Evolutionary conservation across 768 basidiomycete species (phyloP).

Genomic region (Heimioporus sp.): DNA sequence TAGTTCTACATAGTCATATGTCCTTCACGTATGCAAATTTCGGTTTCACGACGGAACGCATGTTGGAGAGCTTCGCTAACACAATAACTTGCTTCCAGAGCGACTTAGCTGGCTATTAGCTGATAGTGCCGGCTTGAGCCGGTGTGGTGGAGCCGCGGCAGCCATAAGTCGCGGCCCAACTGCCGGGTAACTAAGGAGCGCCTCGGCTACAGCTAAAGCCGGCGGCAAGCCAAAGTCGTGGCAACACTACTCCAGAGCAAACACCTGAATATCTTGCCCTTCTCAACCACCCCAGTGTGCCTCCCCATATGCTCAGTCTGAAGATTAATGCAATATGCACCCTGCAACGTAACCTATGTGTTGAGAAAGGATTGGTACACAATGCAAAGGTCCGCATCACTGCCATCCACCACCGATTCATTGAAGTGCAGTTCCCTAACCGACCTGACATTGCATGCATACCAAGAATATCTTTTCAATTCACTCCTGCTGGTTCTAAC

Average conservation of each 20-base stretch:
- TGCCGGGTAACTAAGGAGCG: too few relatives aligned
- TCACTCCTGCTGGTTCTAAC: background rate
- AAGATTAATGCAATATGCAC: constrained; percentile 9
- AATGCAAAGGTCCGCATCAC: background rate
- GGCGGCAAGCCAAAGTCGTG: too few relatives aligned
- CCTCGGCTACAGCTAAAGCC: too few relatives aligned
- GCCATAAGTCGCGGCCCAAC: too few relatives aligned
- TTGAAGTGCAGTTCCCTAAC: background rate
- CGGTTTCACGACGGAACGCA: too few relatives aligned
- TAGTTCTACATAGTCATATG: too few relatives aligned
- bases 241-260: background rate
- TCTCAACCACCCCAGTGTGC: constrained; percentile 4
- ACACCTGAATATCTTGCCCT: constrained; percentile 20
- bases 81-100: too few relatives aligned
- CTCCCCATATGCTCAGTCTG: background rate
- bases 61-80: too few relatives aligned
- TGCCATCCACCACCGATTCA: constrained; percentile 8
- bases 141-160: too few relatives aligned
- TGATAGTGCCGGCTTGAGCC: too few relatives aligned
- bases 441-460: background rate
- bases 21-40: too few relatives aligned
- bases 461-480: constrained; percentile 15
- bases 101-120: too few relatives aligned
- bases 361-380: background rate
- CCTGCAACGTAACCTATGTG: constrained; percentile 1